Evolutionary conservation across 2,329 filamentous ascomycete genomes (phyloP), one percentile per base, ranked within the genome.

Genomic region (Xylaria sp.): DNA sequence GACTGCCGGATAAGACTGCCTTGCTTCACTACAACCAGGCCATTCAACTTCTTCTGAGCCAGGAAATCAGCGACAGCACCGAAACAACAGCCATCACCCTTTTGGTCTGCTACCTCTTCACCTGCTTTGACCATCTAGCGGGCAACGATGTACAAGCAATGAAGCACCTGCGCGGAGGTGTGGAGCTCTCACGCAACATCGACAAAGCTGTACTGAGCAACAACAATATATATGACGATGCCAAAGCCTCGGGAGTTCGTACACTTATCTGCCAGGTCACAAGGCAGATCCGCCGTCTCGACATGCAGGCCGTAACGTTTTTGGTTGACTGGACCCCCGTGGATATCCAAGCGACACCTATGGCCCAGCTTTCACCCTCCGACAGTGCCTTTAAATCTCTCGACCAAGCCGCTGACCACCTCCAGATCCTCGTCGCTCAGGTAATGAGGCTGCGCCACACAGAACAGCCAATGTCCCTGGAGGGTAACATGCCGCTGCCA

Each of bases 21-120:
- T 68, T 78, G 58, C 25, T 70, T 46, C 66, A 78, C 71, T 78
- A 78, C 59, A 78, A 77, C 48, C 68, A 63, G 20, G 76, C 77
- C 50, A 78, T 78, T 32, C 72, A 74, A 61, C 71, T 73, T 59
- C 73, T 79, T 63, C 72, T 80, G 57, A 66, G 73, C 36, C 71
- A 73, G 55, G 59, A 73, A 60, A 65, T 13, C 55, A 55, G 63
- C 46, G 71, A 75, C 56, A 72, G 63, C 56, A 64, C 56, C 55
- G 69, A 76, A 70, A 72, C n/a, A 67, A 79, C 69, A 67, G 75
- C 74, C 43, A 66, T 79, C 61, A 79, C 78, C 4, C 76, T 81
- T 53, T 65, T 81, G 67, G 77, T 79, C 53, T 81, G 79, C 70
- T 81, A 81, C 72, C 78, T 81, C 36, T 80, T 81, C 70, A 78